Conservation (phyloP, 345 rosid genomes). For the Pistacia integerrima region DNA sequence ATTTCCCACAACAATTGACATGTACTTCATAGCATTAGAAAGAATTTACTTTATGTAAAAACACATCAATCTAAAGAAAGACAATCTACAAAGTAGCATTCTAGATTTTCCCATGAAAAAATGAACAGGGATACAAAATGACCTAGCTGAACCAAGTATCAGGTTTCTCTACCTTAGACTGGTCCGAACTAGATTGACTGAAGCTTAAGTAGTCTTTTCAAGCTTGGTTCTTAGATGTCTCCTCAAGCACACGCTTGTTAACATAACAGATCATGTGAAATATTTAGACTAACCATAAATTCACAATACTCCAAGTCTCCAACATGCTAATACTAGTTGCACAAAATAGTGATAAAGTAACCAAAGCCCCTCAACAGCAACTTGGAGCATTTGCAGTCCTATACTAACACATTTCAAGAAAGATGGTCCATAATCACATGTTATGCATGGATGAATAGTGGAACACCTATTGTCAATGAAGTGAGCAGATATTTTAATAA, state of each 20-base stretch:
- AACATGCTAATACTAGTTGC: neutral
- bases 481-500: neutral
- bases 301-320: neutral
- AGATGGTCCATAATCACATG: neutral
- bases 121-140: neutral
- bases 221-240: neutral
- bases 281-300: neutral
- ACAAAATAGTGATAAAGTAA: neutral
- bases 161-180: neutral
- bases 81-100: neutral
- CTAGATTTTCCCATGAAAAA: neutral
- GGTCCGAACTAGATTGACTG: neutral
- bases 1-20: neutral
- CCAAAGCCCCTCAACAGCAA: conserved; percentile 1
- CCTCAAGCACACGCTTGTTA: neutral
- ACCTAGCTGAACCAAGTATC: neutral
- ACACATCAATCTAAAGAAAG: neutral
- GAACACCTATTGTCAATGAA: neutral
- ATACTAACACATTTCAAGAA: neutral
- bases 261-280: neutral
- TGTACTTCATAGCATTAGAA: neutral
- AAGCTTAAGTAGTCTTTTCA: conserved; percentile 4
- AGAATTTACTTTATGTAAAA: neutral
- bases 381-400: neutral
- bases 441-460: neutral